These are phyloP conservation scores for Colletotrichum sp. DNA, from an alignment of 2,329 filamentous ascomycete species.

Conservation along the genomic window DNA sequence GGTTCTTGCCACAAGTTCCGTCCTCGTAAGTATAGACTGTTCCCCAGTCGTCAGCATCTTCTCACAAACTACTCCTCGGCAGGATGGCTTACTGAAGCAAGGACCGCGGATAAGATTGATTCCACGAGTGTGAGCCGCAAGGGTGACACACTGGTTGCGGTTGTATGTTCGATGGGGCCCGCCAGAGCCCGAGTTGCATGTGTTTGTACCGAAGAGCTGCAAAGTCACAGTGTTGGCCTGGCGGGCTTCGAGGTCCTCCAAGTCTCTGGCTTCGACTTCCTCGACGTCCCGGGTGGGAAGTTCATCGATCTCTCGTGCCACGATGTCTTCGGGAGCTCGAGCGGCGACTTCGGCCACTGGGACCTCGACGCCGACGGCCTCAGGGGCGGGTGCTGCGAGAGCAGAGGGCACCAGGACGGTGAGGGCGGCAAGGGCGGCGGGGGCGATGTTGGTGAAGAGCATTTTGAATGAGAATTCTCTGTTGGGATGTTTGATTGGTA, in stretches of 20 bases:
- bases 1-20: not conserved
- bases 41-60: not conserved
- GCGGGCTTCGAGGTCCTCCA: not conserved
- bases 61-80: rapidly evolving
- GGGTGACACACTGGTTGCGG: not conserved
- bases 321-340: not conserved
- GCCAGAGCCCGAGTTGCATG: not conserved
- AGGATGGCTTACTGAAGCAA: not conserved
- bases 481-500: not conserved
- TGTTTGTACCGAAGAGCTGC: not conserved
- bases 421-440: not conserved
- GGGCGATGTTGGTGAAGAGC: not conserved
- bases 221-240: not conserved
- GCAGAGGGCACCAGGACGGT: not conserved
- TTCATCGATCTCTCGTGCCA: not conserved
- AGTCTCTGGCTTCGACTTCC: not conserved
- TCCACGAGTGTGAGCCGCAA: not conserved
- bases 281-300: not conserved
- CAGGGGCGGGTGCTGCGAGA: not conserved
- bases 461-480: not conserved
- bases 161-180: not conserved
- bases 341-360: not conserved
- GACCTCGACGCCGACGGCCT: not conserved
- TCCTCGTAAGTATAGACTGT: not conserved
- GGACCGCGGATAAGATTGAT: not conserved